Evolutionary conservation across 257 asterid species (phyloP).

Genomic region (Solanum arcanum): DNA sequence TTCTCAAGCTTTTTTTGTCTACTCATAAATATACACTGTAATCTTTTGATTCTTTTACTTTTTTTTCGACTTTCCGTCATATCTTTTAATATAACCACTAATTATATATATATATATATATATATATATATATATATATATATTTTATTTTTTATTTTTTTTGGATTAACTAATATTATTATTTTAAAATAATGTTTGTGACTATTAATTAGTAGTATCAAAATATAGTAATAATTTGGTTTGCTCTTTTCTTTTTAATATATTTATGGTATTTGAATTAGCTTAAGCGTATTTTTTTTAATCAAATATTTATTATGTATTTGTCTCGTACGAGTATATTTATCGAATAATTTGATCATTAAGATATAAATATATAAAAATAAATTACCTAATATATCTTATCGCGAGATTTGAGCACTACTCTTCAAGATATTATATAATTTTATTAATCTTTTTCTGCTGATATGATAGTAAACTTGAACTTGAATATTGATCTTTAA

Average conservation of each 20-base stretch:
- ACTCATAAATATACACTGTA: neutral
- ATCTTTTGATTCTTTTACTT: neutral
- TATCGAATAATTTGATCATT: neutral
- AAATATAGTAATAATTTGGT: neutral
- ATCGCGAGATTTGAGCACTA: neutral
- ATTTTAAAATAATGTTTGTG: neutral
- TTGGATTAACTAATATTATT: neutral
- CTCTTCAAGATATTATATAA: neutral
- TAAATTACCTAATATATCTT: neutral
- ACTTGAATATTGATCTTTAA: neutral
- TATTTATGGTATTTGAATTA: neutral
- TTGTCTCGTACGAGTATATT: no score
- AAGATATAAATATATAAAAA: neutral
- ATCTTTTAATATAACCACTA: neutral
- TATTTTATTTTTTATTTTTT: no score
- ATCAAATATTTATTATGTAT: neutral
- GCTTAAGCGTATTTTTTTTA: neutral
- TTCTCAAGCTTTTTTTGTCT: neutral
- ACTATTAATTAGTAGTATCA: neutral
- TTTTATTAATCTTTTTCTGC: neutral
- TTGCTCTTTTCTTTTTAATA: neutral
- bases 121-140: no score
- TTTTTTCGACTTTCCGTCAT: neutral
- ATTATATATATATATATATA: no score
- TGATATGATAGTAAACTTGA: neutral